Evolutionary conservation across 2,329 filamentous ascomycete genomes (phyloP), one percentile per base, ranked within the genome.

Genomic region (Helotiales sp.): DNA sequence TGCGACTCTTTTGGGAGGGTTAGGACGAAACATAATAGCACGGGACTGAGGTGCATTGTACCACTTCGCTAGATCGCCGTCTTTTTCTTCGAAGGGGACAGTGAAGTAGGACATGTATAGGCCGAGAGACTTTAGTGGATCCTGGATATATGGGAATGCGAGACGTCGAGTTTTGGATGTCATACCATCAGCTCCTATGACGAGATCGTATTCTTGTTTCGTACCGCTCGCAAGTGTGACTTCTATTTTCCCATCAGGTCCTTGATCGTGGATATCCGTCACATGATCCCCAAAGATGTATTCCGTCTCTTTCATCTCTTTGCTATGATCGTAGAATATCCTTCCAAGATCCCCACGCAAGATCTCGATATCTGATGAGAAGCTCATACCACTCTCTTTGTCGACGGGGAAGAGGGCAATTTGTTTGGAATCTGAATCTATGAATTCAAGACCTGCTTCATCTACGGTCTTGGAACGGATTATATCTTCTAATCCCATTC

Each of bases 181-280:
- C 51, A 80, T 75, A 0, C 83, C 83, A 59, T 86, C 83, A 5
- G 81, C 81, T 2, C 77, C 81, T 30, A 85, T 75, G 0, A 85
- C 60, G 0, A 85, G 66, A 64, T 85, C 81, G 51, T 74, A 85
- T 0, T 61, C 65, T 4, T 73, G 72, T 0, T 63, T 70, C 12
- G 66, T 66, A 2, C 79, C 79, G 53, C 80, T 72, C 1, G 70
- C 71, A 53, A 85, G 75, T 1, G 55, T 55, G 0, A 78, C 78
- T 4, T 69, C 52, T 0, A 80, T 74, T 0, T 61, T 60, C 0
- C 70, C 64, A 1, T 30, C 44, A 6, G 44, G 46, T 33, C 46
- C 52, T 2, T 13, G 55, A 33, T 74, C 40, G 19, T 63, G 34
- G 2, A 72, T 50, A 1, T 30, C 33, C 53, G 59, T 30, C 54